phyloP scores from a whole-genome alignment of 805 yeast genomes.

The Suhomyces faveliae region DNA sequence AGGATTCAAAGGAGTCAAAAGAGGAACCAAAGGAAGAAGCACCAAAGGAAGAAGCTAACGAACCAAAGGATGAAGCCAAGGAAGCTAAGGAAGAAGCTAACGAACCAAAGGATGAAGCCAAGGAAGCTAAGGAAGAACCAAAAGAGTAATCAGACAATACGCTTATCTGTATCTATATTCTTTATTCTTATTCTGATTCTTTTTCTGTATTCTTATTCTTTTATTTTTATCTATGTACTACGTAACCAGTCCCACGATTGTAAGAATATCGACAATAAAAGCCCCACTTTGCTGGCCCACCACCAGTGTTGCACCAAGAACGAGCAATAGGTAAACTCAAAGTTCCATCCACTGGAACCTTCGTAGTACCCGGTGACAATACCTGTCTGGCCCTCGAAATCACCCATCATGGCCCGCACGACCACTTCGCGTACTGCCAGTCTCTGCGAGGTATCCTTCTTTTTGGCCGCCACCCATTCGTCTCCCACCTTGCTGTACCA shows the following conservation, averaged over 20 bases:
- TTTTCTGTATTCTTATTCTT: too few relatives aligned
- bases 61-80: conserved; percentile 5
- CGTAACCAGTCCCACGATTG: conserved; percentile 19
- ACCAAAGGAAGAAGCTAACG: conserved; percentile 3
- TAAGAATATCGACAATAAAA: conserved; percentile 31
- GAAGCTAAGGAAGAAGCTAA: conserved; percentile 1
- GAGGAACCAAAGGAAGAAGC: conserved; percentile 4
- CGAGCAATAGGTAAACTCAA: conserved; percentile 71
- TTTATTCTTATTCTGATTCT: too few relatives aligned
- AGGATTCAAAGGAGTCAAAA: conserved; percentile 1
- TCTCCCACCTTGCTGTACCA: conserved; percentile 50
- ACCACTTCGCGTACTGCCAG: conserved; percentile 70
- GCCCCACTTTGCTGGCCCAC: conserved; percentile 78
- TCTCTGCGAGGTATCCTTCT: conserved; percentile 23
- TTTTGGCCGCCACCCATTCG: conserved; percentile 61
- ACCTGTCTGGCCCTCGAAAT: conserved; percentile 87
- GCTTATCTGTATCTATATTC: too few relatives aligned
- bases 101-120: neutral
- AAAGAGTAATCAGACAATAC: too few relatives aligned
- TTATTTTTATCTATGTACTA: too few relatives aligned
- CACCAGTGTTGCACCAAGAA: conserved; percentile 88
- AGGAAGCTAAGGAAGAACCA: too few relatives aligned
- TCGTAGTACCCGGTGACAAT: conserved; percentile 72
- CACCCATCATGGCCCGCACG: conserved; percentile 95
- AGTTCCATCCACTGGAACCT: conserved; percentile 51